Percentiles rank a stretch among this genome's conserved stretches.
These are phyloP conservation scores for Vishniacozyma victoriae DNA, from an alignment of 768 basidiomycete genomes.

Conservation along the genomic window DNA sequence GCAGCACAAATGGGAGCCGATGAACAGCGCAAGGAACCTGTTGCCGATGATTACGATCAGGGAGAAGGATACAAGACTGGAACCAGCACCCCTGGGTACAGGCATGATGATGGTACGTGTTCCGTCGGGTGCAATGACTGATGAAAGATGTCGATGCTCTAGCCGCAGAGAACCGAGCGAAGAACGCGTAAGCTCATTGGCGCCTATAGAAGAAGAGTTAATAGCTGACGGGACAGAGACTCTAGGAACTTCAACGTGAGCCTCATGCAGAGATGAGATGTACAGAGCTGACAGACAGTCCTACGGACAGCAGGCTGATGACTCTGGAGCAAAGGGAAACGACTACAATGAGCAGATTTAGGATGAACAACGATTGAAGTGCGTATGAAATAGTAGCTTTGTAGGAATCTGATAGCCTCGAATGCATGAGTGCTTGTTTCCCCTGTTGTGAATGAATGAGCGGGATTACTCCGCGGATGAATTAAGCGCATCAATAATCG, in stretches of 20 bases:
- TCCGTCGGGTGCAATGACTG: constrained; percentile 3
- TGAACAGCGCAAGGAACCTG: constrained; percentile 6
- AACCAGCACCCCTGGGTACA: constrained; percentile 38
- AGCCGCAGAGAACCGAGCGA: constrained; percentile 19
- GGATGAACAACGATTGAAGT: background rate
- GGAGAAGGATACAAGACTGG: constrained; percentile 30
- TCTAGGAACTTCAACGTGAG: no score
- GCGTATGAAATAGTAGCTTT: no score
- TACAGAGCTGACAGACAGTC: constrained; percentile 6
- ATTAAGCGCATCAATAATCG: no score
- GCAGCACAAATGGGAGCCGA: constrained; percentile 34
- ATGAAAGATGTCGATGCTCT: constrained; percentile 16
- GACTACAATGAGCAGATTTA: constrained; percentile 31
- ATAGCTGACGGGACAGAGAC: no score
- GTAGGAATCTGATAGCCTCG: no score
- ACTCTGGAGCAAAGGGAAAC: constrained; percentile 29
- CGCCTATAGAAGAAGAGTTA: no score
- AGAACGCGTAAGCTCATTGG: constrained; percentile 20
- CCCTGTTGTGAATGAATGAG: no score
- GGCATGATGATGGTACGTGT: constrained; percentile 31
- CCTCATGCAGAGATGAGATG: no score
- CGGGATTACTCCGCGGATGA: no score
- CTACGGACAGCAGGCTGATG: constrained; percentile 35
- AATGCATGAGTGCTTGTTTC: no score
- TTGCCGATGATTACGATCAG: constrained; percentile 13